Evolutionary conservation across 352 stramenopile genomes (phyloP).

Genomic region (Phytophthora boehmeriae): DNA sequence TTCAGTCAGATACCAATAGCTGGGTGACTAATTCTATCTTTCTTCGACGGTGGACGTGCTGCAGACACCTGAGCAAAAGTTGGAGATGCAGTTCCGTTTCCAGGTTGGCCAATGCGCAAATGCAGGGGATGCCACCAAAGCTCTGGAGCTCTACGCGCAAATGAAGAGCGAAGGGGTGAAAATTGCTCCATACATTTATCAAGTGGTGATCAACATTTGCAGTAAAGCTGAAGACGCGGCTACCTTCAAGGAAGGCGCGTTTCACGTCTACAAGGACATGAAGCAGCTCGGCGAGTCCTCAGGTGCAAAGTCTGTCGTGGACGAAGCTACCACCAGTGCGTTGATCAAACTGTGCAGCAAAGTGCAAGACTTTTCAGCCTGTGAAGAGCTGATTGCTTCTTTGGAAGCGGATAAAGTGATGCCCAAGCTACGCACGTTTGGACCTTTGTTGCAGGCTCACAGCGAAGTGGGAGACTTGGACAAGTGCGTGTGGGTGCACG

Average conservation of each 20-base stretch:
- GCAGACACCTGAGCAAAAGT: slow-evolving; percentile 52
- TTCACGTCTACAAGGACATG: slow-evolving; percentile 73
- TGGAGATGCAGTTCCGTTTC: slow-evolving; percentile 43
- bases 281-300: slow-evolving; percentile 36
- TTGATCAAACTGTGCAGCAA: slow-evolving; percentile 80
- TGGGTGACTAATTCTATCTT: neutral
- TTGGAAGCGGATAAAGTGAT: slow-evolving; percentile 53
- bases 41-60: neutral
- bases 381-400: slow-evolving; percentile 51
- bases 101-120: slow-evolving; percentile 51
- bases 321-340: slow-evolving; percentile 76
- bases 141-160: slow-evolving; percentile 55
- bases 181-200: slow-evolving; percentile 56
- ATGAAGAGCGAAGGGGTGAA: slow-evolving; percentile 47
- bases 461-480: slow-evolving; percentile 55
- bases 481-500: slow-evolving; percentile 62
- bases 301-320: slow-evolving; percentile 32
- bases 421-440: slow-evolving; percentile 78
- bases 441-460: slow-evolving; percentile 67
- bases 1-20: neutral
- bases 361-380: slow-evolving; percentile 57
- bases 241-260: slow-evolving; percentile 44
- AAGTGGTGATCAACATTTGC: slow-evolving; percentile 67
- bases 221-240: slow-evolving; percentile 47
- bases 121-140: slow-evolving; percentile 40